Conservation (phyloP, 2,329 filamentous ascomycete genomes). For the Aspergillus fructus region DNA sequence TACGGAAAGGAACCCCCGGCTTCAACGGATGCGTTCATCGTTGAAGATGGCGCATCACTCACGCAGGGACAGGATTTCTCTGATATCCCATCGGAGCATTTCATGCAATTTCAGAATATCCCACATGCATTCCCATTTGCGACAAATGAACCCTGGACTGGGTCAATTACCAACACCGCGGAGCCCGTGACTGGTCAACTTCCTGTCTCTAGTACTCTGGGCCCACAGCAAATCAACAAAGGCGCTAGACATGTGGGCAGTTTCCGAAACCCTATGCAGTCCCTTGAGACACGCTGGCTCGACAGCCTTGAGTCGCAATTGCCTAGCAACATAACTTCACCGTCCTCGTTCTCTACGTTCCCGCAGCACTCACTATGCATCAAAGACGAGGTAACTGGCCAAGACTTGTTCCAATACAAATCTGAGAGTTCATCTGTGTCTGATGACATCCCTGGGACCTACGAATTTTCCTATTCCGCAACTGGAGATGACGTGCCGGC, state of each 20-base stretch:
- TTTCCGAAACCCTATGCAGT: constrained; percentile 27
- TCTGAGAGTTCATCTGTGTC: constrained; percentile 40
- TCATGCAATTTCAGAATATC: constrained; percentile 32
- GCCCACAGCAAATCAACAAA: constrained; percentile 24
- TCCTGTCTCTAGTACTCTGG: constrained; percentile 16
- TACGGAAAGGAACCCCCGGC: constrained; percentile 31
- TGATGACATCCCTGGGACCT: constrained; percentile 33
- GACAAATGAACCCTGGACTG: constrained; percentile 28
- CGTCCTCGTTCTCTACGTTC: constrained; percentile 22
- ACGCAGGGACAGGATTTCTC: constrained; percentile 27
- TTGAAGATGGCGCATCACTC: constrained; percentile 36
- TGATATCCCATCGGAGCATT: constrained; percentile 30
- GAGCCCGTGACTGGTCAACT: constrained; percentile 9
- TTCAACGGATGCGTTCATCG: constrained; percentile 33
- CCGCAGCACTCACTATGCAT: constrained; percentile 18
- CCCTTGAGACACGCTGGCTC: constrained; percentile 36
- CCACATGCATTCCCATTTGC: constrained; percentile 30
- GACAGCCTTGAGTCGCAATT: constrained; percentile 34
- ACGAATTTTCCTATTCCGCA: constrained; percentile 34
- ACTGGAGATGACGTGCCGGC: constrained; percentile 30
- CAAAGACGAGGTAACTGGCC: constrained; percentile 19
- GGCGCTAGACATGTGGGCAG: constrained; percentile 18
- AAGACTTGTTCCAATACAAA: constrained; percentile 35
- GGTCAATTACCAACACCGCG: constrained; percentile 15
- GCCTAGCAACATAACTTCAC: constrained; percentile 28